A percentile compares a stretch with the other conserved stretches of the same genome.
Conservation (phyloP, 495 filamentous ascomycete genomes). For the Pyrenula massariospora region DNA sequence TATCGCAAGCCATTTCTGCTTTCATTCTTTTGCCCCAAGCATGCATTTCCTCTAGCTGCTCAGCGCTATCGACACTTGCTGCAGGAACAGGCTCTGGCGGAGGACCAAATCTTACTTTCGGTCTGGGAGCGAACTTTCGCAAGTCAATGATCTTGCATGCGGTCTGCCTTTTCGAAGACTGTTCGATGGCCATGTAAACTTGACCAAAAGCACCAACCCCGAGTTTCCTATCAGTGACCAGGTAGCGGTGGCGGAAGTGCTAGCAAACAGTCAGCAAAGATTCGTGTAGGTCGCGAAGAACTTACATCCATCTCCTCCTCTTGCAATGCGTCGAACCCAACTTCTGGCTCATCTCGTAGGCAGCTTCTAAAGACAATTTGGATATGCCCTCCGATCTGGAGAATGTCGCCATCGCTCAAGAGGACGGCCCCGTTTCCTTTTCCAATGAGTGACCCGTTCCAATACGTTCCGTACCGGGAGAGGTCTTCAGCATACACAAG, state of each 20-base stretch:
- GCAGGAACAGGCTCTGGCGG: slow-evolving; percentile 1
- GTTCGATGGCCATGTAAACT: slow-evolving; percentile 35
- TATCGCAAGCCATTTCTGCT: not conserved
- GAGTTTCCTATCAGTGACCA: slow-evolving; percentile 34
- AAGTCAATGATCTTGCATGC: slow-evolving; percentile 42
- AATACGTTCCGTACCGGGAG: slow-evolving; percentile 43
- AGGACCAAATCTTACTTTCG: slow-evolving; percentile 1
- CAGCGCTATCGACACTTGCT: slow-evolving; percentile 5
- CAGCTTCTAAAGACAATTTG: slow-evolving; percentile 12
- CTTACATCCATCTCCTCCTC: slow-evolving; percentile 19
- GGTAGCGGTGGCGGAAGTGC: slow-evolving; percentile 30
- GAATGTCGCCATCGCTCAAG: slow-evolving; percentile 41
- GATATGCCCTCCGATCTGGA: slow-evolving; percentile 16
- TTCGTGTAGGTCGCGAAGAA: too few relatives aligned
- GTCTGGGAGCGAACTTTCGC: slow-evolving; percentile 2
- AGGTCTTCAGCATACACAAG: slow-evolving; percentile 51
- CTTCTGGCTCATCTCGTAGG: slow-evolving; percentile 1
- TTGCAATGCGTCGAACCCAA: slow-evolving; percentile 11
- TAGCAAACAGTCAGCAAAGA: not conserved
- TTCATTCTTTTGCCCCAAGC: slow-evolving; percentile 2
- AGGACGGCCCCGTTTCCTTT: slow-evolving; percentile 28
- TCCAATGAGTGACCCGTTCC: slow-evolving; percentile 37
- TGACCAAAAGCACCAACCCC: slow-evolving; percentile 35
- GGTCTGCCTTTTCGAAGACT: slow-evolving; percentile 24
- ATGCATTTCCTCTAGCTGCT: slow-evolving; percentile 5